phyloP scores from a whole-genome alignment of 2,329 filamentous ascomycete genomes.

The Lasiodiplodia theobromae region DNA sequence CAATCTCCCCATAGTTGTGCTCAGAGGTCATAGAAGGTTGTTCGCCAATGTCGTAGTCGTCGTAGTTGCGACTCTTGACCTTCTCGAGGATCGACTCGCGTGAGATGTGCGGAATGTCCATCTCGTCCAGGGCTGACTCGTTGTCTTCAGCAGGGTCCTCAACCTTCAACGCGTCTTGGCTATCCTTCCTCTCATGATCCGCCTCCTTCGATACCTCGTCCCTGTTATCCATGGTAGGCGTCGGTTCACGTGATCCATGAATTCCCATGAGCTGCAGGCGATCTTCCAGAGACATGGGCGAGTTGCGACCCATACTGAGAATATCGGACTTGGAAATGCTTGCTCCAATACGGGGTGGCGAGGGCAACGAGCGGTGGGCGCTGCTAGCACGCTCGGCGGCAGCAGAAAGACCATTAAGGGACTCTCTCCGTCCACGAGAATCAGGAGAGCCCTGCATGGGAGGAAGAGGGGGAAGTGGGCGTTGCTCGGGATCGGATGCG shows the following conservation, averaged over 20 bases:
- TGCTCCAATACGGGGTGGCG: slow-evolving; percentile 69
- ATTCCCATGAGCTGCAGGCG: slow-evolving; percentile 88
- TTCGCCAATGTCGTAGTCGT: slow-evolving; percentile 51
- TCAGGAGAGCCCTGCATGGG: slow-evolving; percentile 66
- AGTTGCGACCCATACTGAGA: slow-evolving; percentile 74
- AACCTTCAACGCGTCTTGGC: slow-evolving; percentile 39
- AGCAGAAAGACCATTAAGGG: slow-evolving; percentile 70
- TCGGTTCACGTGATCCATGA: slow-evolving; percentile 57
- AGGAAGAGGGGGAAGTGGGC: slow-evolving; percentile 87
- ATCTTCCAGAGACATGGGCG: slow-evolving; percentile 80
- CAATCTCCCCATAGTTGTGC: slow-evolving; percentile 60
- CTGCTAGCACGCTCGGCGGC: slow-evolving; percentile 75
- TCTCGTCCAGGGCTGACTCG: slow-evolving; percentile 54
- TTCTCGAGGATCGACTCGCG: slow-evolving; percentile 92
- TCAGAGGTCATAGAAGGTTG: slow-evolving; percentile 59
- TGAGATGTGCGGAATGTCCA: slow-evolving; percentile 80
- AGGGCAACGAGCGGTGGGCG: slow-evolving; percentile 72
- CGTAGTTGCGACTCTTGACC: slow-evolving; percentile 71
- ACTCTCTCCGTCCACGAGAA: slow-evolving; percentile 57
- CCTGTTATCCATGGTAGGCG: slow-evolving; percentile 44
- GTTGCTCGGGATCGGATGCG: slow-evolving; percentile 79
- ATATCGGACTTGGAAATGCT: slow-evolving; percentile 78
- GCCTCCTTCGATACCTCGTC: background rate
- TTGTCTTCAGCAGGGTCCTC: slow-evolving; percentile 48
- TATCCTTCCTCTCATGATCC: slow-evolving; percentile 34